Evolutionary conservation across 2,329 filamentous ascomycete genomes (phyloP), one percentile per base, ranked within the genome.

Genomic region (Dothideomycetes sp.): DNA sequence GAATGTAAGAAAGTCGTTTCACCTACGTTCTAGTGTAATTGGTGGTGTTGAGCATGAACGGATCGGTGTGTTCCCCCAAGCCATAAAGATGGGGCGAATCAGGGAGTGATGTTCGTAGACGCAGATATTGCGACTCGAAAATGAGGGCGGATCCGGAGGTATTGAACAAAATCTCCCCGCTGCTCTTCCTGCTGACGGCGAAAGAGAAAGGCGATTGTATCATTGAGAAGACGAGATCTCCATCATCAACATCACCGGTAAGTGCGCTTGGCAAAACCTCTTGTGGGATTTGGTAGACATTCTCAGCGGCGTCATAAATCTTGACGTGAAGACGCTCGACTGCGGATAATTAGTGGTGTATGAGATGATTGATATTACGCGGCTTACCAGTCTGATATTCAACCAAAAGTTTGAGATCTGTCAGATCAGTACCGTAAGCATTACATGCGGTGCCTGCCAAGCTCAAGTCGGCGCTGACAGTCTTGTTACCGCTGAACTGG

Each of bases 81-180:
- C 85, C 84, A 54, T 91, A 91, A 4, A 91, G 63, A 50, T 81
- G 75, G 0, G 83, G 81, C 38, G 77, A 65, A 1, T 73, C 58
- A 0, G 84, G 83, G 9, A 91, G 66, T 44, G 68, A 73, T 2
- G 84, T 88, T 32, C 81, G 72, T 43, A 89, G 66, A 15, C 79
- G 75, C 17, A 91, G 60, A 51, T 86, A 91, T 57, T 91, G 84
- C 9, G 75, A 76, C 60, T 91, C 79, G 50, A 87, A 91, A 32
- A 91, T 66, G 9, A 91, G 62, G 7, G 68, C 65, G 3, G 73
- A 72, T 1, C 70, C 78, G 1, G 76, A 75, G 0, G 81, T 84
- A 50, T 88, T 79, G 54, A 86, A 85, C 8, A 86, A 59, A 3
- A 74, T 65, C 45, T 79, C 71, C 32, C 59, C 69, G 35, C 65